Base-by-base conservation (phyloP, 441 rosid species). In the Codiaeum variegatum region DNA sequence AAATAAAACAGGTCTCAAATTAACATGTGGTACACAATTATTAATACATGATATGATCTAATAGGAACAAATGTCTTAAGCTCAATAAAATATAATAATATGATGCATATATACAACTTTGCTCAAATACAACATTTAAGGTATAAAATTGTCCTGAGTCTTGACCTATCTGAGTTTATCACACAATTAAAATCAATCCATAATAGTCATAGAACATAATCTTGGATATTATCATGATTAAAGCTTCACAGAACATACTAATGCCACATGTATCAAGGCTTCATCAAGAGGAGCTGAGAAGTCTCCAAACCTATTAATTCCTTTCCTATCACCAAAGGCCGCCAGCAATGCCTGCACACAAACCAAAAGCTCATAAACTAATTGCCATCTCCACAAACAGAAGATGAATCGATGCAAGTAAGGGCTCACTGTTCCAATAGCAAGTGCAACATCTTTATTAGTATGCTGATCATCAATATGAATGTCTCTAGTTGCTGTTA, bases 251-350 rank as follows among this genome's bases (percentile, higher is more conserved):
- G 19, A 46, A 64, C 75, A 74, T 85, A 91, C 99, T 95, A 90
- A 74, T n/a, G 96, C 81, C 79, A 91, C 98, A 79, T 91, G 98
- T 74, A 90, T 73, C 59, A 91, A 79, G 18, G 97, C 97, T 83
- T 93, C 98, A 79, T 93, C 99, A 56, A 93, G 94, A 66, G 99
- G 97, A 78, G 97, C 97, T 9, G 97, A 87, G 79, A 91, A 95
- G 76, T 93, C 94, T 31, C 97, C 97, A 32, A 95, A 93, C 18
- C 97, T 88, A 75, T 88, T 84, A 70, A 96, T 93, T 67, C 97
- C 99, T 83, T 89, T 90, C 75, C 96, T 86, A 46, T 96, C 96
- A 69, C 98, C 97, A 79, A 93, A 97, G 1, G 97, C 97, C 73
- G 89, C 87, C 78, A 90, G 84, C 75, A 91, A 72, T 66, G 96